Base-by-base conservation (phyloP, 495 filamentous ascomycete species). In the Daldinia vernicosa region DNA sequence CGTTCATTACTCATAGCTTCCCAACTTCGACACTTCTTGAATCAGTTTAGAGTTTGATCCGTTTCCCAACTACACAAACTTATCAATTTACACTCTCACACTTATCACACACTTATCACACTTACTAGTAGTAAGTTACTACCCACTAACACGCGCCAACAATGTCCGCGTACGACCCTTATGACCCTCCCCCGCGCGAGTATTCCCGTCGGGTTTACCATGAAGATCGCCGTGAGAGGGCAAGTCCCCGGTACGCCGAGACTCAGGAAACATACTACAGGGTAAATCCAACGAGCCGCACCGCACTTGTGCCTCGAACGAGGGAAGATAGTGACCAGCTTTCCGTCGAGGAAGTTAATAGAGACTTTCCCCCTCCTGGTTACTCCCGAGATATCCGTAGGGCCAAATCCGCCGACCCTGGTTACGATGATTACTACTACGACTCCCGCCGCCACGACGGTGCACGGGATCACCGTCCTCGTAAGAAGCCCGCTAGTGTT, bases 341-440 rank as follows among this genome's bases (percentile, higher is more conserved):
- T 28, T 85, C 87, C 2, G 79, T 91, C 67, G 91, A 93, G 78
- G 88, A 91, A 78, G 83, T 92, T 51, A 85, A 83, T 65, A 86
- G 89, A 54, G 88, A 91, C 33, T 92, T 90, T 67, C 89, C 88
- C 0, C 88, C 90, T 32, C 82, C 89, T 77, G 82, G 81, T 51
- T 82, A 84, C 67, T 72, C 79, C 77, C 81, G 86, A 51, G 80
- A 88, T 77, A 62, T 88, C 83, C 76, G 81, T 63, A 83, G 88
- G 24, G 75, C 84, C 59, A 79, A 83, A 50, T 86, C 85, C 14
- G 81, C 84, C 60, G 86, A 85, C 26, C 79, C 77, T 37, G 77
- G 75, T 27, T 76, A 81, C 67, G 76, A 82, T 72, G 79, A 83
- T 58, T 72, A 83, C 50, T 79, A 83, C 28, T 81, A 84, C 58